phyloP scores from a whole-genome alignment of 495 filamentous ascomycete species.

The Penicillium pulvis region DNA sequence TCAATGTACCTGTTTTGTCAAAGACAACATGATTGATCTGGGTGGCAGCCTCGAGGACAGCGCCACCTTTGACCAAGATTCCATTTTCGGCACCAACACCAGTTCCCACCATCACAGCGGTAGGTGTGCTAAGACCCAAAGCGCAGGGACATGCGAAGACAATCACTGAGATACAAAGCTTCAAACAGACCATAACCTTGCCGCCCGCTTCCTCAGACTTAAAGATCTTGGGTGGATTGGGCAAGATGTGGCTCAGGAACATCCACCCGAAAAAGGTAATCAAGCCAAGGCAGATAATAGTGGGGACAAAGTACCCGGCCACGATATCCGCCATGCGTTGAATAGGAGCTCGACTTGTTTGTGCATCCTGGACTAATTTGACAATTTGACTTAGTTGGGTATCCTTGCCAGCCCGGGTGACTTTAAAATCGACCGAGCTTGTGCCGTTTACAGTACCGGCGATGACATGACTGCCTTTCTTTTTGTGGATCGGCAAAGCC shows the following conservation, averaged over 20 bases:
- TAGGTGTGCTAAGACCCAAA: conserved; percentile 89
- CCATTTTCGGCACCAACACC: conserved; percentile 96
- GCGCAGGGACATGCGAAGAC: conserved; percentile 98
- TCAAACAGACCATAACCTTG: conserved; percentile 92
- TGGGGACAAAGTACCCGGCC: conserved; percentile 92
- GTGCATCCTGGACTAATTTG: conserved; percentile 92
- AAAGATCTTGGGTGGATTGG: conserved; percentile 89
- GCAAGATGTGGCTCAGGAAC: conserved; percentile 83
- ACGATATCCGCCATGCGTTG: conserved; percentile 90
- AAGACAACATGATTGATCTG: conserved; percentile 92
- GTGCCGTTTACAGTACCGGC: conserved; percentile 97
- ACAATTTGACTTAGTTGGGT: conserved; percentile 98
- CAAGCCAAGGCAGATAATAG: conserved; percentile 80
- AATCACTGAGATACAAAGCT: conserved; percentile 98
- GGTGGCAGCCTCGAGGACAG: conserved; percentile 88
- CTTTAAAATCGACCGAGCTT: conserved; percentile 87
- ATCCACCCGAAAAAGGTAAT: conserved; percentile 92
- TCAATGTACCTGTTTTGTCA: conserved; percentile 98
- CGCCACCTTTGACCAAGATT: conserved; percentile 95
- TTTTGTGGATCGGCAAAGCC: conserved; percentile 88
- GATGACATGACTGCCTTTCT: conserved; percentile 75
- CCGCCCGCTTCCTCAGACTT: conserved; percentile 77
- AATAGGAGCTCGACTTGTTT: conserved; percentile 92
- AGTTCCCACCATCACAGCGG: conserved; percentile 98
- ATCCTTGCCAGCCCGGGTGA: conserved; percentile 89